Percentiles rank a stretch among this genome's conserved stretches.
These are phyloP conservation scores for Coelastrella sp. DNA, from an alignment of 139 green algal genomes.

Conservation along the genomic window DNA sequence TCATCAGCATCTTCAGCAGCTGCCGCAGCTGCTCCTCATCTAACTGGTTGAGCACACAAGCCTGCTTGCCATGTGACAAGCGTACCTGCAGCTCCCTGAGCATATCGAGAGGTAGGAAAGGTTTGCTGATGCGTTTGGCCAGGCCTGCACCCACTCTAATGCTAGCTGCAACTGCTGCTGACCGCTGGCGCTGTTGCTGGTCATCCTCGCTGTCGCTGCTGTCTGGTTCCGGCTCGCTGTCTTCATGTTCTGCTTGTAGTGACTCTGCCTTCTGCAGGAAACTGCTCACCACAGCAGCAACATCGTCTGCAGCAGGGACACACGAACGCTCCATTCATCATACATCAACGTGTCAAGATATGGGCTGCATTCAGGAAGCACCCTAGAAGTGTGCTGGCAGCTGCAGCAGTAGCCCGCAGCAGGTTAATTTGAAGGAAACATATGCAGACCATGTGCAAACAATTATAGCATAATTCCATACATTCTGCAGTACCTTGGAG, in stretches of 20 bases:
- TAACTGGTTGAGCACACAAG: neutral
- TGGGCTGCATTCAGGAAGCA: too few species aligned
- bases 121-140: neutral
- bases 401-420: neutral
- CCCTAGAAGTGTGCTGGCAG: neutral
- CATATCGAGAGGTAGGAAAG: constrained; percentile 11
- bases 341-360: too few species aligned
- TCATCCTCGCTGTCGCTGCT: neutral
- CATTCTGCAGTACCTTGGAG: too few species aligned
- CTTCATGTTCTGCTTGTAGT: neutral
- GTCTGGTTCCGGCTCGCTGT: neutral
- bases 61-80: constrained; percentile 15
- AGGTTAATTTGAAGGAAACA: too few species aligned
- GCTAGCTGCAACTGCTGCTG: constrained; percentile 6
- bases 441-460: too few species aligned
- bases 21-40: constrained; percentile 32
- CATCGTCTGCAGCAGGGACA: neutral
- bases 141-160: neutral
- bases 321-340: neutral
- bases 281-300: neutral
- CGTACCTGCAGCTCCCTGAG: constrained; percentile 17
- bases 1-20: constrained; percentile 38
- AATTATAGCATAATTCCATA: too few species aligned
- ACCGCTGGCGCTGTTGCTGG: neutral
- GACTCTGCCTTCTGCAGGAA: neutral